Evolutionary conservation across 305 asterid genomes (phyloP).

Genomic region (Fraxinus sp.): DNA sequence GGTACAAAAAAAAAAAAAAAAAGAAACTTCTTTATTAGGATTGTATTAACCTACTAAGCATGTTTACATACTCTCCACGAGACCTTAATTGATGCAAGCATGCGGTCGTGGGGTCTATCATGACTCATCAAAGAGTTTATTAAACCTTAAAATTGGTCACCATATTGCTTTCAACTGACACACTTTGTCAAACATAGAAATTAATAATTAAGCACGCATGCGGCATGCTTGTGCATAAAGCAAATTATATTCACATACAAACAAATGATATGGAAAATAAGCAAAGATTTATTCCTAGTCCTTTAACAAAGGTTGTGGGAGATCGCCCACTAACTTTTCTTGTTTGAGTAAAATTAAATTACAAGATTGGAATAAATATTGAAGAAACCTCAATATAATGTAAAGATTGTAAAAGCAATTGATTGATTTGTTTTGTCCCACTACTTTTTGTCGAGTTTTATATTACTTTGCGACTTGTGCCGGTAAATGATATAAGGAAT

Average conservation of each 20-base stretch:
- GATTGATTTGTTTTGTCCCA: slow-evolving; percentile 26
- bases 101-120: not conserved
- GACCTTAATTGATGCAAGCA: not conserved
- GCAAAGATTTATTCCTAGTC: slow-evolving; percentile 20
- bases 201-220: not conserved
- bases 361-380: slow-evolving; percentile 36
- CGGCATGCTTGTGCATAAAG: slow-evolving; percentile 29
- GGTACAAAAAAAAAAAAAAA: too few species aligned
- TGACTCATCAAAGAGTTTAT: not conserved
- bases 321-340: slow-evolving; percentile 30
- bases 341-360: slow-evolving; percentile 30
- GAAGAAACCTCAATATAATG: slow-evolving; percentile 15
- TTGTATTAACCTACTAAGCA: not conserved
- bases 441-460: not conserved
- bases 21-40: not conserved
- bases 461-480: not conserved
- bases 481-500: not conserved
- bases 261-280: slow-evolving; percentile 8
- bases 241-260: slow-evolving; percentile 23
- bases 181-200: not conserved
- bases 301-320: slow-evolving; percentile 5
- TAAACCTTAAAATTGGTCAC: not conserved
- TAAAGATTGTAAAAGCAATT: slow-evolving; percentile 19
- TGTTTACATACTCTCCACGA: not conserved
- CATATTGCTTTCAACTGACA: not conserved